Base-by-base conservation (phyloP, 148 eudicot species). In the Camellia sinensis region DNA sequence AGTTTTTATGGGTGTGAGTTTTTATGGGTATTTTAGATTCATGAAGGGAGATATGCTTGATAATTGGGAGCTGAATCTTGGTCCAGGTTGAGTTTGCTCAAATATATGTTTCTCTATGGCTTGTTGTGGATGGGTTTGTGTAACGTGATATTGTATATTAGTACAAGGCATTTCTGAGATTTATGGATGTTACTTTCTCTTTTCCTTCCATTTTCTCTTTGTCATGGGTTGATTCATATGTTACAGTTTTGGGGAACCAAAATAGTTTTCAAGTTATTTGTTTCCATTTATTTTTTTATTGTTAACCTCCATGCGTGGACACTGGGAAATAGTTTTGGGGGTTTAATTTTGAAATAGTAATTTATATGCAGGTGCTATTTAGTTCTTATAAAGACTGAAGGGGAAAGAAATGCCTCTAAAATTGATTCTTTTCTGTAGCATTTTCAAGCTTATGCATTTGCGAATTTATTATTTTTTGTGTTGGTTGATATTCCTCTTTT, bases 391-490 rank as follows among this genome's bases (percentile, higher is more conserved):
- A 66, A 37, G 52, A 46, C 11, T 18, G 74, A 15, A 1, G 60
- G 29, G 21, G 14, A 48, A 22, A 77, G 61, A 21, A 46, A 50
- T 48, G 46, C 14, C 6, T 69, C 44, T 12, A 0, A 48, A 76
- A 10, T 46, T 63, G 64, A 12, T 76, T 63, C 1, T 50, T 76
- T 64, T 64, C 79, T 46, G 22, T 76, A 19, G 68, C 21, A 71
- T 44, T 59, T 60, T 15, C 41, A 21, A 44, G 17, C 14, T 45
- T 63, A 57, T 62, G 21, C n/a, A 41, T 57, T 45, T 63, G 53
- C 40, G 52, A 2, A 18, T 50, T 70, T 15, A 14, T 45, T 0
- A 3, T 17, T 45, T 15, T 7, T 2, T 70, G 22, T 6, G 5
- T n/a, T 17, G 29, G 54, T 41, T 59, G n/a, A 17, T 14, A 10